Evolutionary conservation across 371 early-diverging fungal genomes (phyloP).

Genomic region (Zopfochytrium polystomum): DNA sequence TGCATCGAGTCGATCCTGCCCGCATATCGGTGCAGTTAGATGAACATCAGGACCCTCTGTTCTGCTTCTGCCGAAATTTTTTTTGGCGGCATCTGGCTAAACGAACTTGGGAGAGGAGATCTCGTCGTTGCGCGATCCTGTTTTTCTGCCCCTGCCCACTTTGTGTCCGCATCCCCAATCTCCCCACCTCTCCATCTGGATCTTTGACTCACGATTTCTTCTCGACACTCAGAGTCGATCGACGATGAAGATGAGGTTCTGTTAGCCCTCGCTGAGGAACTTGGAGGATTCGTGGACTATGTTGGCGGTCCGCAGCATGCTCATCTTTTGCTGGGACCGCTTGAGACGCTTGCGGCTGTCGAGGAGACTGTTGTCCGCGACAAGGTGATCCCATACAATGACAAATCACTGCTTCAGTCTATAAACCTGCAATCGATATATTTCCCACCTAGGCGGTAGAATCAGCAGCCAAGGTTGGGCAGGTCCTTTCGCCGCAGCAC

Average conservation of each 20-base stretch:
- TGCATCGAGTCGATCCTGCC: too few relatives aligned
- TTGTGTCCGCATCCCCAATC: constrained; percentile 11
- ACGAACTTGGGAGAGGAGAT: too few relatives aligned
- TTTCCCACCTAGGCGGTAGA: constrained; percentile 96
- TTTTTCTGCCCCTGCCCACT: too few relatives aligned
- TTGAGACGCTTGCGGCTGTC: constrained; percentile 93
- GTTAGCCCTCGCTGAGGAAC: constrained; percentile 86
- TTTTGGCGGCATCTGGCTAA: too few relatives aligned
- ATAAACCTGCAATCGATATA: too few relatives aligned
- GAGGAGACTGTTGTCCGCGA: constrained; percentile 96
- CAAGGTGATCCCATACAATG: constrained; percentile 61
- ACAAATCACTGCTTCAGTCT: background rate
- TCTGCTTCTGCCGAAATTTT: too few relatives aligned
- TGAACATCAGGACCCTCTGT: too few relatives aligned
- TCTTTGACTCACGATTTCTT: background rate
- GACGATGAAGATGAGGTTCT: constrained; percentile 97
- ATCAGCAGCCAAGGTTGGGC: constrained; percentile 80
- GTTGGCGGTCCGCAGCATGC: constrained; percentile 87
- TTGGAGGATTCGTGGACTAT: constrained; percentile 85
- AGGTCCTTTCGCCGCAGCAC: constrained; percentile 67
- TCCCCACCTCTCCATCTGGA: background rate
- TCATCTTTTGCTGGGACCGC: constrained; percentile 79
- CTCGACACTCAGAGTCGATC: constrained; percentile 73
- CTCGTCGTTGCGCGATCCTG: too few relatives aligned
- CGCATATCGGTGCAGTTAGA: too few relatives aligned